Conservation (phyloP, 441 rosid species). For the Pelargonium myrrhifolium region DNA sequence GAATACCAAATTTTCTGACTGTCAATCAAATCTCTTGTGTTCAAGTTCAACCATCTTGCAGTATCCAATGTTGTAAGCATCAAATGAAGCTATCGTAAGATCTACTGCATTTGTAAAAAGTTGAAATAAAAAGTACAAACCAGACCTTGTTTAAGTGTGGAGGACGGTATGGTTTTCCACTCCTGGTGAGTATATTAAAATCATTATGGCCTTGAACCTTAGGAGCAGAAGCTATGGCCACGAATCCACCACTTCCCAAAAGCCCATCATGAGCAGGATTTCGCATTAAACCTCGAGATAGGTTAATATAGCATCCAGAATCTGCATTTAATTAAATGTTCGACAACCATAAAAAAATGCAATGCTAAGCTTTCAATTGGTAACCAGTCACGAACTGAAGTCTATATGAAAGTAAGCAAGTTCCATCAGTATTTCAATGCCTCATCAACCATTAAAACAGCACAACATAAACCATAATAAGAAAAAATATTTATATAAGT, state of each 20-base stretch:
- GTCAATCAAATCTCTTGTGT: not conserved
- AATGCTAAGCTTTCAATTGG: not conserved
- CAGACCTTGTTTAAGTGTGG: conserved; percentile 31
- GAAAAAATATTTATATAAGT: not conserved
- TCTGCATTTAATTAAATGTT: conserved; percentile 22
- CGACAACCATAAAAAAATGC: conserved; percentile 13
- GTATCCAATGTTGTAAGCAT: no score
- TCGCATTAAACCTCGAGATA: conserved; percentile 14
- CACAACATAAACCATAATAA: no score
- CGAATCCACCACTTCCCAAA: conserved; percentile 23
- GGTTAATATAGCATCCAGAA: conserved; percentile 19
- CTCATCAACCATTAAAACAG: not conserved
- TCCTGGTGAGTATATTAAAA: conserved; percentile 21
- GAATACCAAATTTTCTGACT: not conserved
- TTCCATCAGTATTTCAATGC: not conserved
- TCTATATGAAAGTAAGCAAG: not conserved
- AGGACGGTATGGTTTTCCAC: conserved; percentile 29
- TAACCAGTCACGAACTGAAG: not conserved
- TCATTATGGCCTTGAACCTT: conserved; percentile 6
- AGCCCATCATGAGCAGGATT: conserved; percentile 22
- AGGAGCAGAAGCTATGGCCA: conserved; percentile 14
- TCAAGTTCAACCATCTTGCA: no score
- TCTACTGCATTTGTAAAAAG: no score
- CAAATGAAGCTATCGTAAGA: no score
- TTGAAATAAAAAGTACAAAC: not conserved